Evolutionary conservation across 2,329 filamentous ascomycete species (phyloP).

Genomic region (Cordyceps fumosorosea): DNA sequence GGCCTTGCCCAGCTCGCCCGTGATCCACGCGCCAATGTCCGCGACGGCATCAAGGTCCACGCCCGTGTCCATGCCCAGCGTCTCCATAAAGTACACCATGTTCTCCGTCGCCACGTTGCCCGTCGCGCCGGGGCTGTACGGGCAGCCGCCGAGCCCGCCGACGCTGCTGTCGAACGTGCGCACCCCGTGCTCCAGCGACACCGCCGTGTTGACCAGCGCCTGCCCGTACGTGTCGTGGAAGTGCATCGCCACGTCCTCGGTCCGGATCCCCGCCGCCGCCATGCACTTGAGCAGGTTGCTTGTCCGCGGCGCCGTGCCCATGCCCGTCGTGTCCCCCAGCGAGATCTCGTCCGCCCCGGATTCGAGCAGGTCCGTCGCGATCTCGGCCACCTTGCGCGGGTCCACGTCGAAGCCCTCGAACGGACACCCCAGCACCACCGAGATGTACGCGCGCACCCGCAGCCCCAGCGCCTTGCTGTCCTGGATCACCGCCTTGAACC

Average conservation of each 20-base stretch:
- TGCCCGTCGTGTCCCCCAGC: constrained; percentile 83
- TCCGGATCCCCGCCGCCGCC: constrained; percentile 59
- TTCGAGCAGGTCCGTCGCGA: constrained; percentile 65
- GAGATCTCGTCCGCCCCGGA: constrained; percentile 89
- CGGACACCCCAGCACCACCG: constrained; percentile 73
- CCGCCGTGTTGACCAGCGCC: constrained; percentile 74
- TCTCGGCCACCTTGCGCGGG: constrained; percentile 56
- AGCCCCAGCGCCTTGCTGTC: constrained; percentile 58
- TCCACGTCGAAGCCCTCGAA: constrained; percentile 62
- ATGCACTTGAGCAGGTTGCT: constrained; percentile 58
- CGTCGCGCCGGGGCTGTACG: constrained; percentile 77
- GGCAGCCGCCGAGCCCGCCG: constrained; percentile 75
- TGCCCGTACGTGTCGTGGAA: constrained; percentile 88
- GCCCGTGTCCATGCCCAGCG: constrained; percentile 66
- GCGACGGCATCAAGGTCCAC: constrained; percentile 61
- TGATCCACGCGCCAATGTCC: constrained; percentile 68
- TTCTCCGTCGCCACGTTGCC: constrained; percentile 85
- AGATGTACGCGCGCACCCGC: constrained; percentile 72
- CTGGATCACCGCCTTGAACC: constrained; percentile 64
- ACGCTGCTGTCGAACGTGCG: constrained; percentile 75
- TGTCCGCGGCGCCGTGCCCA: constrained; percentile 73
- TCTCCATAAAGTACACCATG: constrained; percentile 71
- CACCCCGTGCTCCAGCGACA: constrained; percentile 70
- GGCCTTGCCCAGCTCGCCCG: constrained; percentile 51
- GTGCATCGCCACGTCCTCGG: constrained; percentile 70